Percentiles rank a stretch among this genome's conserved stretches.
phyloP scores from a whole-genome alignment of 2,329 filamentous ascomycete species.

The Neoascochyta sp. region DNA sequence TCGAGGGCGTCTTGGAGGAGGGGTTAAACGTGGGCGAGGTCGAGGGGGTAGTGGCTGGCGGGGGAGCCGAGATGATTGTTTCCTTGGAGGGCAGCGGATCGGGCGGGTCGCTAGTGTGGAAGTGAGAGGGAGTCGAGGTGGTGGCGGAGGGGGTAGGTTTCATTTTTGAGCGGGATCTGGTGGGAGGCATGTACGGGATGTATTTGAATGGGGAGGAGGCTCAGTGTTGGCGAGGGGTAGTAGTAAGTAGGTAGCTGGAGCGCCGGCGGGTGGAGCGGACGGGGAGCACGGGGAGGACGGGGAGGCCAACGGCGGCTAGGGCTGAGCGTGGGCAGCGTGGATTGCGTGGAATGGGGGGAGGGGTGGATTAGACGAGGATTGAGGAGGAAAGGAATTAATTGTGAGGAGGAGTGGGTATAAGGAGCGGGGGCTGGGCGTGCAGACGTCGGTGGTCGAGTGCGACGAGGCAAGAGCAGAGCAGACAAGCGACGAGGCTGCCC shows the following conservation, averaged over 20 bases:
- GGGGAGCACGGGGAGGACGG: too few species aligned
- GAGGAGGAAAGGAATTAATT: too few species aligned
- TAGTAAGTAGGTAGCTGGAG: constrained; percentile 11
- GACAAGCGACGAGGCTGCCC: constrained; percentile 40
- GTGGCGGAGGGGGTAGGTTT: constrained; percentile 16
- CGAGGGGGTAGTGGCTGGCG: constrained; percentile 22
- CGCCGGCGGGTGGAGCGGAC: too few species aligned
- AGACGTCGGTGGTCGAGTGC: too few species aligned
- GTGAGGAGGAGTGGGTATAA: constrained; percentile 22
- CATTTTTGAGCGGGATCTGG: constrained; percentile 35
- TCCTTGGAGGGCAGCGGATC: constrained; percentile 26
- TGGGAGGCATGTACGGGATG: constrained; percentile 35
- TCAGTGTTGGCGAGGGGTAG: constrained; percentile 6
- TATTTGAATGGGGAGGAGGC: too few species aligned
- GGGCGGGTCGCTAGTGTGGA: constrained; percentile 21
- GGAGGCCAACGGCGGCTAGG: constrained; percentile 30
- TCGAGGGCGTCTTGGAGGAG: constrained; percentile 27
- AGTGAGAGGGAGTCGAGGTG: constrained; percentile 20
- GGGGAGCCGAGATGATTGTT: constrained; percentile 28
- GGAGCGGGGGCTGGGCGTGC: constrained; percentile 28
- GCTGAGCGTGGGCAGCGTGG: constrained; percentile 16
- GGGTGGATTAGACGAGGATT: too few species aligned
- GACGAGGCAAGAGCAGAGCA: too few species aligned
- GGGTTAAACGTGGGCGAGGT: constrained; percentile 33
- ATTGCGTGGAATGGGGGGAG: constrained; percentile 14